These are phyloP conservation scores for Chytriomyces confervae DNA, from an alignment of 192 early-diverging fungal genomes.

Conservation along the genomic window DNA sequence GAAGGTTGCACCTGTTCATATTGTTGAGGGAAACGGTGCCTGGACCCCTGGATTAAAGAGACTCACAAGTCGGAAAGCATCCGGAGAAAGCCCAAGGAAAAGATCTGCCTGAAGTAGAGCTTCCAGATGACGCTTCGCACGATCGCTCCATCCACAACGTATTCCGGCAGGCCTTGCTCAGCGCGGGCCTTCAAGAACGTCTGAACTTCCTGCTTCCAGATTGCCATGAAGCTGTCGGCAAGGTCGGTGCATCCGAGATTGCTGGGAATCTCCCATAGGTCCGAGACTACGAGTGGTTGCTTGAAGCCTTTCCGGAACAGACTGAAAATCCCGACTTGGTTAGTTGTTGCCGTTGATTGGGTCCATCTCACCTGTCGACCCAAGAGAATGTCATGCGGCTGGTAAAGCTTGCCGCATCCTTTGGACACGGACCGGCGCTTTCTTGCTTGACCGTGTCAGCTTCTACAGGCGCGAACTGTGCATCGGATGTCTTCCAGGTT, in stretches of 20 bases:
- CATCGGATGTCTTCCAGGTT: too few relatives aligned
- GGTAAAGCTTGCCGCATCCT: neutral
- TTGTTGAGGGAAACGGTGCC: neutral
- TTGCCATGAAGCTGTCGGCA: slow-evolving; percentile 29
- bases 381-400: neutral
- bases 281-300: slow-evolving; percentile 58
- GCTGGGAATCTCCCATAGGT: slow-evolving; percentile 60
- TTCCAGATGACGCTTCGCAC: neutral
- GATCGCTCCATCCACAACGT: slow-evolving; percentile 8
- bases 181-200: neutral
- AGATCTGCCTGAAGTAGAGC: slow-evolving; percentile 16
- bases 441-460: neutral
- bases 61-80: slow-evolving; percentile 41
- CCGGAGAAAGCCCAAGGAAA: slow-evolving; percentile 40
- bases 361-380: slow-evolving; percentile 12
- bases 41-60: neutral
- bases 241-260: slow-evolving; percentile 32
- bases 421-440: slow-evolving; percentile 19
- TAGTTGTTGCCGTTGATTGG: neutral
- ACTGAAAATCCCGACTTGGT: neutral
- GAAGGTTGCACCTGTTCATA: slow-evolving; percentile 18
- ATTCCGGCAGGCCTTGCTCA: neutral
- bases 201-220: slow-evolving; percentile 39
- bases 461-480: too few relatives aligned
- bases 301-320: slow-evolving; percentile 47